These are phyloP conservation scores for Candida insectalens DNA, from an alignment of 805 yeast genomes.

Conservation along the genomic window DNA sequence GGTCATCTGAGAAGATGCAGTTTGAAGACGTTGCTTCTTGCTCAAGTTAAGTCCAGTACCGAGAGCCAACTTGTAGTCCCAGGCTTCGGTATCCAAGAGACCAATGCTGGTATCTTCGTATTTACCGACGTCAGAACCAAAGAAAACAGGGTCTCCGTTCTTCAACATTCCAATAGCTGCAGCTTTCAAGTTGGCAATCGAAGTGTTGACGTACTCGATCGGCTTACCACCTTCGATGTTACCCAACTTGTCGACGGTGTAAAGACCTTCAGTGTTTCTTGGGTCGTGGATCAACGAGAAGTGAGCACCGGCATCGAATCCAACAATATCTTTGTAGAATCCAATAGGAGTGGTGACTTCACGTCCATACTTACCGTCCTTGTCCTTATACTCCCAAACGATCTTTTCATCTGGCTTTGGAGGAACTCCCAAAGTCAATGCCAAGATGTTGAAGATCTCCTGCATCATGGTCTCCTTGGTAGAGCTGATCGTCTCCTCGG, in stretches of 20 bases:
- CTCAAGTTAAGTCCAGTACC: constrained; percentile 24
- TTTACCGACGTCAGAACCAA: constrained; percentile 82
- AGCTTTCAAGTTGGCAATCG: constrained; percentile 46
- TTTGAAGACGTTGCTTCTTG: constrained; percentile 25
- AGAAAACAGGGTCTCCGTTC: constrained; percentile 72
- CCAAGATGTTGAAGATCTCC: constrained; percentile 57
- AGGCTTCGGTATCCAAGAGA: constrained; percentile 59
- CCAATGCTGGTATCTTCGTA: constrained; percentile 56
- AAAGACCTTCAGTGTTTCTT: constrained; percentile 58
- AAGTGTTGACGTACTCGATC: constrained; percentile 65
- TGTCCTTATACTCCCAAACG: constrained; percentile 69
- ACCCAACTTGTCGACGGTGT: constrained; percentile 70
- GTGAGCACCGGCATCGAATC: constrained; percentile 37
- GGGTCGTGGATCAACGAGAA: constrained; percentile 81
- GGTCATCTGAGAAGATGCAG: constrained; percentile 60
- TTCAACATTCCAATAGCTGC: constrained; percentile 63
- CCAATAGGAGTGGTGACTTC: constrained; percentile 54
- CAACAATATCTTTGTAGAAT: constrained; percentile 50
- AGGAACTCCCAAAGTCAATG: constrained; percentile 69
- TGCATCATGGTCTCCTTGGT: constrained; percentile 34
- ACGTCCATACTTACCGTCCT: constrained; percentile 48
- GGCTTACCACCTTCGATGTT: constrained; percentile 67
- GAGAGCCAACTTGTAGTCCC: constrained; percentile 58
- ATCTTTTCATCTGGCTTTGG: constrained; percentile 61
- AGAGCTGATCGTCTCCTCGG: constrained; percentile 7